Conservation (phyloP, 306 rosid genomes). For the Casuarina cunninghamiana region DNA sequence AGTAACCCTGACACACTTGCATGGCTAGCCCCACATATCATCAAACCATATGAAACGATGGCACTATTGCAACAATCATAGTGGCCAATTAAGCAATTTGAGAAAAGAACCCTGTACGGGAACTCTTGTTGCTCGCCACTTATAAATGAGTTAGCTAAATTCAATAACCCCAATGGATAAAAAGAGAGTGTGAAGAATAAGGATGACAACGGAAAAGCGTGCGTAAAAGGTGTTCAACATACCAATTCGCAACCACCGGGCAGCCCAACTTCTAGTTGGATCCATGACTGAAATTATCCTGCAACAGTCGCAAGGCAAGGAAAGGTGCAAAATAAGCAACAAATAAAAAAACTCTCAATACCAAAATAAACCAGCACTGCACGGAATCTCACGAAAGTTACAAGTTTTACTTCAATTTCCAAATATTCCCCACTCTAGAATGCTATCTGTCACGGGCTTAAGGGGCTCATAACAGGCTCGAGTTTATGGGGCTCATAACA, state of each 20-base stretch:
- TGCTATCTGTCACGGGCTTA: too few species aligned
- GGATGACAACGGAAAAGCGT: neutral
- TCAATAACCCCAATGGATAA: neutral
- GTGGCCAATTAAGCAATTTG: neutral
- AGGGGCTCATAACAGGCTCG: too few species aligned
- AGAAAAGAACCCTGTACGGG: neutral
- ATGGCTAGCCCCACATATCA: neutral
- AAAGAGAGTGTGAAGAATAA: neutral
- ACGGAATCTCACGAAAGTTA: neutral
- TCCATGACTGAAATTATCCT: conserved; percentile 94
- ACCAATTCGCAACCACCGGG: conserved; percentile 94
- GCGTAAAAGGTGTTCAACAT: conserved; percentile 22
- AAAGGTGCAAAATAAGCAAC: conserved; percentile 3
- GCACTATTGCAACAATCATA: neutral
- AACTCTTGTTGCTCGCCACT: neutral
- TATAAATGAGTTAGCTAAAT: neutral
- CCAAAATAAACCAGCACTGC: neutral
- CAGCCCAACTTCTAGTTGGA: conserved; percentile 91
- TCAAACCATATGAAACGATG: neutral
- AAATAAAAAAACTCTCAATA: neutral
- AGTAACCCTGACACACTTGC: neutral
- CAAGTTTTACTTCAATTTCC: neutral
- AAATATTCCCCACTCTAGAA: neutral
- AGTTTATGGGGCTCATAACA: too few species aligned
- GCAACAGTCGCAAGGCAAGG: conserved; percentile 7